phyloP scores from a whole-genome alignment of 2,329 filamentous ascomycete genomes.

The Penicillium sp. region DNA sequence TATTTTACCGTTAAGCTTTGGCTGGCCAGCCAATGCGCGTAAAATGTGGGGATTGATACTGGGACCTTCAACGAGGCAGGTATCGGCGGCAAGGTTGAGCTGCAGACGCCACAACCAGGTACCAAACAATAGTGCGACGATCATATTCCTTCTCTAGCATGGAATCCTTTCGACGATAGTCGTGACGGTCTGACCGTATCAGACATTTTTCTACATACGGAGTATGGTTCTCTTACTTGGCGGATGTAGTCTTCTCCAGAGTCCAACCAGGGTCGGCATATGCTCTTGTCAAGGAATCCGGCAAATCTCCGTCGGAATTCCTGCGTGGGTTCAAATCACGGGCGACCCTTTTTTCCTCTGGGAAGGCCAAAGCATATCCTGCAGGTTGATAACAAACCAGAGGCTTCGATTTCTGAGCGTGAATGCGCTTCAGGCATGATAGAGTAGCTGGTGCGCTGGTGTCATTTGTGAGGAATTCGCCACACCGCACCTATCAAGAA shows the following conservation, averaged over 20 bases:
- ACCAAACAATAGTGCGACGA: constrained; percentile 13
- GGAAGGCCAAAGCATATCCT: not conserved
- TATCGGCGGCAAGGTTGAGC: constrained; percentile 16
- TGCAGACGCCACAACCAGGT: constrained; percentile 9
- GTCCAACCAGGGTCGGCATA: not conserved
- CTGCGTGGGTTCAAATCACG: not conserved
- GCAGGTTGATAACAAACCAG: not conserved
- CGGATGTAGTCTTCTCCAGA: not conserved
- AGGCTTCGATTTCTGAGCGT: not conserved
- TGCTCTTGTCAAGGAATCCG: not conserved
- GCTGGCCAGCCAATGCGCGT: constrained; percentile 6
- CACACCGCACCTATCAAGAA: constrained; percentile 1
- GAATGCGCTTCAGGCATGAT: not conserved
- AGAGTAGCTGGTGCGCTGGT: not conserved
- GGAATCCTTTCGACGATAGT: not conserved
- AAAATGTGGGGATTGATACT: constrained; percentile 3
- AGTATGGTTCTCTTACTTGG: constrained; percentile 1
- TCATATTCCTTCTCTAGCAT: constrained; percentile 17
- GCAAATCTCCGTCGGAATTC: constrained; percentile 7
- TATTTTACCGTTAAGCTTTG: constrained; percentile 5
- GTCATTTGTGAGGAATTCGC: constrained; percentile 6
- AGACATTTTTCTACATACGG: not conserved
- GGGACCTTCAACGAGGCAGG: constrained; percentile 6
- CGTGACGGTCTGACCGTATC: constrained; percentile 16
- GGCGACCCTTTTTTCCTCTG: not conserved